A percentile compares a stretch with the other conserved stretches of the same genome.
Evolutionary conservation across 2,329 filamentous ascomycete genomes (phyloP).

Genomic region (Venturia nashicola): DNA sequence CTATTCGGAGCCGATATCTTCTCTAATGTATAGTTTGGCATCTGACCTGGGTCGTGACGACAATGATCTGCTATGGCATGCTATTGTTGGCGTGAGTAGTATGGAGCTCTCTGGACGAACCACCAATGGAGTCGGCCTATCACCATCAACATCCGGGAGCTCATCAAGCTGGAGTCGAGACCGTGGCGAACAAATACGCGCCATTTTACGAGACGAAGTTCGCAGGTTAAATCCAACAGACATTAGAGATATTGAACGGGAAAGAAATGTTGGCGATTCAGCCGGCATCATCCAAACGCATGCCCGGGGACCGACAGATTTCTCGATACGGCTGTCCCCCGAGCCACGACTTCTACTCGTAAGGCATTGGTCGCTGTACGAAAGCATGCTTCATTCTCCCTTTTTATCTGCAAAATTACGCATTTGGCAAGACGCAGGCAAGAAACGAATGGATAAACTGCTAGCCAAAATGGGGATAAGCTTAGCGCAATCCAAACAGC

Average conservation of each 20-base stretch:
- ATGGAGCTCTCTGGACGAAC: slow-evolving; percentile 84
- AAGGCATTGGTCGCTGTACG: slow-evolving; percentile 93
- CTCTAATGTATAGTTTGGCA: slow-evolving; percentile 85
- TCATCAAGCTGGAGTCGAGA: slow-evolving; percentile 67
- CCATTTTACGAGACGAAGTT: slow-evolving; percentile 84
- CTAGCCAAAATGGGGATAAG: slow-evolving; percentile 97
- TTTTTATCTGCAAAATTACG: slow-evolving; percentile 86
- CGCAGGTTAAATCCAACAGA: slow-evolving; percentile 78
- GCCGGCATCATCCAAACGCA: slow-evolving; percentile 81
- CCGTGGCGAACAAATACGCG: slow-evolving; percentile 70
- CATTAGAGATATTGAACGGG: slow-evolving; percentile 43
- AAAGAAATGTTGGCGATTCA: slow-evolving; percentile 50
- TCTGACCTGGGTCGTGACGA: slow-evolving; percentile 93
- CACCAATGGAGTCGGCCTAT: slow-evolving; percentile 60
- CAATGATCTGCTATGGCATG: slow-evolving; percentile 89
- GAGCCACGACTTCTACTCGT: slow-evolving; percentile 90
- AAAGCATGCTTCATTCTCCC: slow-evolving; percentile 95
- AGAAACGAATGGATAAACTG: slow-evolving; percentile 83
- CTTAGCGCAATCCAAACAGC: slow-evolving; percentile 84
- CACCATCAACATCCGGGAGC: slow-evolving; percentile 41
- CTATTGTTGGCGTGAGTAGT: slow-evolving; percentile 89
- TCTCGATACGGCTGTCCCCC: slow-evolving; percentile 79
- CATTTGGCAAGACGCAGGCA: slow-evolving; percentile 84
- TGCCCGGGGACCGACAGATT: slow-evolving; percentile 80
- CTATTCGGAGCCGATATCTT: slow-evolving; percentile 89